Evolutionary conservation across 75 land plant genomes (phyloP).

Genomic region (Pinus albicaulis): DNA sequence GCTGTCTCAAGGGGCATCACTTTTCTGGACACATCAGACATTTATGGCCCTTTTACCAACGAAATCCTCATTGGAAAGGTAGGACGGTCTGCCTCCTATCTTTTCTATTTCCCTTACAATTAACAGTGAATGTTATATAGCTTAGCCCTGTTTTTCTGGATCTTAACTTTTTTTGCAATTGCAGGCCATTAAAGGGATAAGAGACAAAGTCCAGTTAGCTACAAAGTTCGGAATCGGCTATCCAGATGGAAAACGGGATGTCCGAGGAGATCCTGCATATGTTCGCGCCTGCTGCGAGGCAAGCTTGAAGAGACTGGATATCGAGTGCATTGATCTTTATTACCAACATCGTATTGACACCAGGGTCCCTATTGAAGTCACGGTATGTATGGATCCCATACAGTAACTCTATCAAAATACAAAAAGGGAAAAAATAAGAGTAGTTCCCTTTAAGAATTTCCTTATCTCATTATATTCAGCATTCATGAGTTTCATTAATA

Average conservation of each 20-base stretch:
- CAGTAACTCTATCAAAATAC: too few species aligned
- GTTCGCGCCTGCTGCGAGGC: slow-evolving; percentile 56
- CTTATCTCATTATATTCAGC: too few species aligned
- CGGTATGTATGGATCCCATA: slow-evolving; percentile 15
- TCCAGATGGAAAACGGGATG: slow-evolving; percentile 7
- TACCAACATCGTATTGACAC: slow-evolving; percentile 55
- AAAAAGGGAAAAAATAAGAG: too few species aligned
- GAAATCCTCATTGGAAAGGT: slow-evolving; percentile 71
- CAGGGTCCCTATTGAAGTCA: slow-evolving; percentile 46
- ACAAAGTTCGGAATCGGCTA: slow-evolving; percentile 46
- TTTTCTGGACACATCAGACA: slow-evolving; percentile 64
- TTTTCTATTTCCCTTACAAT: too few species aligned
- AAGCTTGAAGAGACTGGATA: slow-evolving; percentile 54
- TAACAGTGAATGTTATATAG: too few species aligned
- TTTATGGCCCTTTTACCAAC: slow-evolving; percentile 64
- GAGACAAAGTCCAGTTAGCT: slow-evolving; percentile 55
- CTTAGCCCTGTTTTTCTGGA: too few species aligned
- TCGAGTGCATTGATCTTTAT: slow-evolving; percentile 68
- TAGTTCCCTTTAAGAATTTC: too few species aligned
- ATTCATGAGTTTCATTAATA: too few species aligned
- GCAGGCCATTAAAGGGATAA: slow-evolving; percentile 45
- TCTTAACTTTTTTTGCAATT: neutral
- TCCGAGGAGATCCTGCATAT: slow-evolving; percentile 37
- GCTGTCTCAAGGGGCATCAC: slow-evolving; percentile 53
- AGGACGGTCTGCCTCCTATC: too few species aligned